Base-by-base conservation (phyloP, 352 stramenopile genomes). In the Phytophthora litchii region DNA sequence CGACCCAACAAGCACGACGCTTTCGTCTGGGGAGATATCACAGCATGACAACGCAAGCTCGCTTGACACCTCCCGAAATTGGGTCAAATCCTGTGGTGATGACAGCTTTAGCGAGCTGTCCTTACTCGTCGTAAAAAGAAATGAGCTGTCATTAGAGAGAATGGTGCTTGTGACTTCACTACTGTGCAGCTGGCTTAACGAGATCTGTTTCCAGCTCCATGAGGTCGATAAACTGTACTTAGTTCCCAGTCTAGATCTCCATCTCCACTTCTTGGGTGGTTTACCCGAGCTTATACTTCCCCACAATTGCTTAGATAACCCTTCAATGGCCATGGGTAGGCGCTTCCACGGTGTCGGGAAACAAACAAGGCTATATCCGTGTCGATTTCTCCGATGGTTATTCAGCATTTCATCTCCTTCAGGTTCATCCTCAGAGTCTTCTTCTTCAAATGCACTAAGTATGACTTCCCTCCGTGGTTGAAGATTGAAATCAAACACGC, bases 101-200 rank as follows among this genome's bases (percentile, higher is more conserved):
- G 76, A 85, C 0, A 91, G 43, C 45, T 91, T 89, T 8, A 94
- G 53, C 6, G 69, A 80, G 16, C 74, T 78, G 60, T 95, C 82
- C 29, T 91, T 88, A 42, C 76, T 87, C 4, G 83, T 86, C 5
- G 84, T 83, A 42, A 87, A 86, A n/a, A 93, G 38, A 34, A 60
- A 68, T 10, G 58, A 34, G 16, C 65, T 64, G 23, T 90, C 70
- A 25, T 76, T 76, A 4, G 83, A 82, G 6, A 95, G 58, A 20
- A 90, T 73, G 0, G 65, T 67, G 16, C 71, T 87, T 11, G 84
- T 91, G 53, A 92, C 70, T 48, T 90, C 83, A 25, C 80, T 66
- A 7, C 67, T 64, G 46, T 92, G 82, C n/a, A 89, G 31, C 8
- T 70, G 49, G 34, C 68, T 59, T 0, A 71, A 59, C 0, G 60